Evolutionary conservation across 805 yeast genomes (phyloP).

Genomic region (Teunomyces cretensis): DNA sequence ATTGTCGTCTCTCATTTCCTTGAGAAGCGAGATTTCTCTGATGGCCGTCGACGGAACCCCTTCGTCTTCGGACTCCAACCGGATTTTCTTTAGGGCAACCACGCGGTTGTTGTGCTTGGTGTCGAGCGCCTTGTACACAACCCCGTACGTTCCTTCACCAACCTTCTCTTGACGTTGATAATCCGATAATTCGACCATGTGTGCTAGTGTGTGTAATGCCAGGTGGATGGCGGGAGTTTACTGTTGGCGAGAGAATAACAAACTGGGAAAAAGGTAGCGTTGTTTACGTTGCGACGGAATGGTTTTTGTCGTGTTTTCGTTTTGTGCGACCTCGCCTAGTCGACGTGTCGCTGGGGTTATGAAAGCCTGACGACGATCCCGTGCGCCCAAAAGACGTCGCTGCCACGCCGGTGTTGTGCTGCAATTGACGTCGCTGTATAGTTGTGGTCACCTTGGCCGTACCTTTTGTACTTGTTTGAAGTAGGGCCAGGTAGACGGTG

Average conservation of each 20-base stretch:
- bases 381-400: too few species aligned
- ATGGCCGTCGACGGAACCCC: constrained; percentile 99
- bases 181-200: constrained; percentile 85
- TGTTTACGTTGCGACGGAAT: constrained; percentile 1
- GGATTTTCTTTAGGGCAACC: constrained; percentile 92
- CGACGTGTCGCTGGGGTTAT: too few species aligned
- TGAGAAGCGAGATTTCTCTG: constrained; percentile 89
- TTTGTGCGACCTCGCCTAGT: neutral
- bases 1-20: constrained; percentile 91
- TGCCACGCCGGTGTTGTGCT: too few species aligned
- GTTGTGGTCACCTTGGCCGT: too few species aligned
- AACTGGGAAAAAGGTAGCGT: neutral
- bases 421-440: too few species aligned
- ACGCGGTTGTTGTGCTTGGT: constrained; percentile 85
- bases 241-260: too few species aligned
- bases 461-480: too few species aligned
- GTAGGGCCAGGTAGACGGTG: too few species aligned
- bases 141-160: constrained; percentile 98
- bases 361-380: too few species aligned
- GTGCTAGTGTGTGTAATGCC: neutral
- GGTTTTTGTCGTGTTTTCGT: neutral
- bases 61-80: constrained; percentile 94
- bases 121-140: constrained; percentile 94
- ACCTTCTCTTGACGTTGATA: constrained; percentile 93
- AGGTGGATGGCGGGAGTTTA: too few species aligned